These are phyloP conservation scores for Filobasidium wieringae DNA, from an alignment of 768 basidiomycete species.

Conservation along the genomic window DNA sequence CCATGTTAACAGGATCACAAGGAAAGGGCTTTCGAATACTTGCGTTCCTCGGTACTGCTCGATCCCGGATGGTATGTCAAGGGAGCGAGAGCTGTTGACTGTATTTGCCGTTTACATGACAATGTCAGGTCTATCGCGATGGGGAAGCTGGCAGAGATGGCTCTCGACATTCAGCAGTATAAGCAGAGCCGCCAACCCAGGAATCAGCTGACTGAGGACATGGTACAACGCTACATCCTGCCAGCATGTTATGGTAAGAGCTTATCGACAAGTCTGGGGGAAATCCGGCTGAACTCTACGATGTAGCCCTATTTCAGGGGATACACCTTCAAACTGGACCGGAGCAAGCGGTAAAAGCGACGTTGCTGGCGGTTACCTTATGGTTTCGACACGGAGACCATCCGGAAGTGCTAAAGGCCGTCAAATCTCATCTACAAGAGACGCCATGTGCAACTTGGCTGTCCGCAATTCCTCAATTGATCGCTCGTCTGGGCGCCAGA, in stretches of 20 bases:
- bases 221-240: slow-evolving; percentile 18
- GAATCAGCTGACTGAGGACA: neutral
- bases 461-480: slow-evolving; percentile 34
- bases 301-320: slow-evolving; percentile 27
- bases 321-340: slow-evolving; percentile 23
- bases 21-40: slow-evolving; percentile 25
- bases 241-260: slow-evolving; percentile 32
- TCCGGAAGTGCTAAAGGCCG: slow-evolving; percentile 24
- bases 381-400: slow-evolving; percentile 37
- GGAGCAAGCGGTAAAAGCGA: slow-evolving; percentile 32
- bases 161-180: slow-evolving; percentile 26
- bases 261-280: too few species aligned
- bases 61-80: slow-evolving; percentile 26
- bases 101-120: neutral
- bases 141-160: slow-evolving; percentile 22
- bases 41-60: slow-evolving; percentile 22
- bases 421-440: slow-evolving; percentile 21
- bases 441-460: slow-evolving; percentile 29
- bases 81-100: neutral
- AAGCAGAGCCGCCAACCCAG: slow-evolving; percentile 17
- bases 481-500: slow-evolving; percentile 32
- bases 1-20: slow-evolving; percentile 20
- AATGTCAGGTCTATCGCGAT: slow-evolving; percentile 22
- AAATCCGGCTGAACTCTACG: neutral
- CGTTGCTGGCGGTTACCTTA: slow-evolving; percentile 32